Conservation (phyloP, 805 yeast species). For the Saccharomyces paradoxus region DNA sequence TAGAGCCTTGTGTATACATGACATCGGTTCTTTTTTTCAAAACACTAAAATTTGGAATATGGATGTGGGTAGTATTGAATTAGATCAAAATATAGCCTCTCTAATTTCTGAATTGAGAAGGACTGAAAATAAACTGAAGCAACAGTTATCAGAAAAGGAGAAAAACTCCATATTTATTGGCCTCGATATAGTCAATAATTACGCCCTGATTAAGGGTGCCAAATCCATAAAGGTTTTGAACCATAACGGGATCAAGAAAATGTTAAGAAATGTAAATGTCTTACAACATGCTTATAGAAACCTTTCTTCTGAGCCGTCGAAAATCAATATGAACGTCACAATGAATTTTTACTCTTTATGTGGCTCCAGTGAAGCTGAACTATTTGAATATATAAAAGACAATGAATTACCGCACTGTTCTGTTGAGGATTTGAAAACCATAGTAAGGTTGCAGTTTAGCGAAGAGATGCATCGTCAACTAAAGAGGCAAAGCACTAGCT, state of each 20-base stretch:
- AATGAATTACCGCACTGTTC: slow-evolving; percentile 13
- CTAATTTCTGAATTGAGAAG: slow-evolving; percentile 22
- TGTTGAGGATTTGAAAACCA: slow-evolving; percentile 18
- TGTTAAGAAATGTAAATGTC: slow-evolving; percentile 25
- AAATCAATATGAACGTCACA: slow-evolving; percentile 19
- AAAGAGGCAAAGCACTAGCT: slow-evolving; percentile 11
- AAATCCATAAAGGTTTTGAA: slow-evolving; percentile 21
- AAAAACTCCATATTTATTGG: slow-evolving; percentile 21
- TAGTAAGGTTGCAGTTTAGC: slow-evolving; percentile 27
- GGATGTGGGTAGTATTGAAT: slow-evolving; percentile 26
- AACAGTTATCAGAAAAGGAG: slow-evolving; percentile 13
- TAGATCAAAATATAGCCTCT: slow-evolving; percentile 22
- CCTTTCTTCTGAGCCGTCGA: slow-evolving; percentile 14
- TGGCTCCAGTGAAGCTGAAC: slow-evolving; percentile 15
- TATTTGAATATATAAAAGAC: slow-evolving; percentile 15
- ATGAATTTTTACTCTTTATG: slow-evolving; percentile 19
- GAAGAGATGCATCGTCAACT: slow-evolving; percentile 22
- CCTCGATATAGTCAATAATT: slow-evolving; percentile 16
- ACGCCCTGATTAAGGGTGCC: slow-evolving; percentile 21
- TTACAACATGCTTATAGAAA: slow-evolving; percentile 26
- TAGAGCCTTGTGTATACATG: slow-evolving; percentile 23
- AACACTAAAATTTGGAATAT: slow-evolving; percentile 23
- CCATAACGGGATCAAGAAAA: slow-evolving; percentile 25
- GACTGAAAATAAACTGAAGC: slow-evolving; percentile 22
- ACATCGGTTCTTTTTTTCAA: slow-evolving; percentile 22